Conservation (phyloP, 148 eudicot species). For the Cornus suecica region DNA sequence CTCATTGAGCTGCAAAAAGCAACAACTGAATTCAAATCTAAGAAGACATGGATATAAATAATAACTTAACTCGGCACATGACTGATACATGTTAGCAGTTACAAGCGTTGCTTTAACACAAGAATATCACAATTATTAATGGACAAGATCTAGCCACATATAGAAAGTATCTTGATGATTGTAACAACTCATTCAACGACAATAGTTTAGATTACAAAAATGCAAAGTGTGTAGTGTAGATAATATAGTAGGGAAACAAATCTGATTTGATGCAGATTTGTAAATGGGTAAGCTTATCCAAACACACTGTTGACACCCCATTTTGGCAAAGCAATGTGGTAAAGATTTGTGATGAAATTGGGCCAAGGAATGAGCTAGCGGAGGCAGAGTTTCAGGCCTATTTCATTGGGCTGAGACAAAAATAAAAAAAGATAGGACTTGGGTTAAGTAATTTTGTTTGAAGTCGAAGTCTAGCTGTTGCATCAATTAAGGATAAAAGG, state of each 20-base stretch:
- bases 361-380: too few species aligned
- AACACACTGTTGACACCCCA: background rate
- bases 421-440: too few species aligned
- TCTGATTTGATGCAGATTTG: background rate
- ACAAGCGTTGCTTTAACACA: conserved; percentile 5
- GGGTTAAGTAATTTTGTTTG: too few species aligned
- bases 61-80: conserved; percentile 6
- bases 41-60: background rate
- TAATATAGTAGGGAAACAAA: background rate
- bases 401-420: too few species aligned
- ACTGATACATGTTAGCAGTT: conserved; percentile 1
- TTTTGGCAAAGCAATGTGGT: too few species aligned
- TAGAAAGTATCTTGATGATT: background rate
- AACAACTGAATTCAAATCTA: background rate
- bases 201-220: background rate
- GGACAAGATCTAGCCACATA: background rate
- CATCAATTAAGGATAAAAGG: too few species aligned
- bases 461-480: too few species aligned
- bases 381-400: too few species aligned
- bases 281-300: background rate
- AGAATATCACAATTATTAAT: background rate
- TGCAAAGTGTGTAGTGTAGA: background rate
- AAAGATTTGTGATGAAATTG: too few species aligned
- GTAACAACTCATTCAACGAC: background rate
- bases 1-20: conserved; percentile 76